Base-by-base conservation (phyloP, 2,329 filamentous ascomycete species). In the Clonostachys byssicola region DNA sequence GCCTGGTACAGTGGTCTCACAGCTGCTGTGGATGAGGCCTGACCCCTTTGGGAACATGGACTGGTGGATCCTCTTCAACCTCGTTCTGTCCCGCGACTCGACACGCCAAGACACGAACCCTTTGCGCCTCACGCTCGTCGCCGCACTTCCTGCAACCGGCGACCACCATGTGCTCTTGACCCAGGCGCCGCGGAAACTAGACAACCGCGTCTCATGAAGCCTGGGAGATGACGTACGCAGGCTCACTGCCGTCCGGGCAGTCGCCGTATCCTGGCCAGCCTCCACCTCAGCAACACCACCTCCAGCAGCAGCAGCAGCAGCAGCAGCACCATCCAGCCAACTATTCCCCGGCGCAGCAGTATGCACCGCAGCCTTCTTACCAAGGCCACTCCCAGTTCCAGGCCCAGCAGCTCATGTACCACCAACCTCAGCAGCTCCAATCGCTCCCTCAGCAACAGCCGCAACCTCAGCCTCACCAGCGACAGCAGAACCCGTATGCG, bases 181-280 rank as follows among this genome's bases (percentile, higher is more conserved):
- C 23, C 23, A 30, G 23, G 23, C 23, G 23, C 23, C 10, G 23
- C 23, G 23, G 23, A 30, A 30, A 30, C 23, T 30, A 30, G 23
- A 30, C 23, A 30, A 30, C 23, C 23, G 23, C 23, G 23, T 30
- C 53, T 56, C 52, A 58, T 48, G 51, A 56, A 46, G 45, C 51
- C 49, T 46, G 52, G 48, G 63, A 55, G 53, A 67, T 72, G 64
- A 67, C 60, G 56, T 67, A 63, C 58, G 56, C 58, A 52, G 60
- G 60, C 55, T 48, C 52, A 44, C 52, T 60, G 58, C 59, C 59
- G 49, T 49, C 59, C 48, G 59, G 58, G 52, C 57, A 56, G 36
- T 39, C 36, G 51, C 56, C 57, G 47, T 65, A 56, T 40, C 53
- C 57, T 52, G 53, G 36, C 14, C 55, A 55, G 40, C 47, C 44